Evolutionary conservation across 1,284 basidiomycete genomes (phyloP).

Genomic region (Chalciporus sp.): DNA sequence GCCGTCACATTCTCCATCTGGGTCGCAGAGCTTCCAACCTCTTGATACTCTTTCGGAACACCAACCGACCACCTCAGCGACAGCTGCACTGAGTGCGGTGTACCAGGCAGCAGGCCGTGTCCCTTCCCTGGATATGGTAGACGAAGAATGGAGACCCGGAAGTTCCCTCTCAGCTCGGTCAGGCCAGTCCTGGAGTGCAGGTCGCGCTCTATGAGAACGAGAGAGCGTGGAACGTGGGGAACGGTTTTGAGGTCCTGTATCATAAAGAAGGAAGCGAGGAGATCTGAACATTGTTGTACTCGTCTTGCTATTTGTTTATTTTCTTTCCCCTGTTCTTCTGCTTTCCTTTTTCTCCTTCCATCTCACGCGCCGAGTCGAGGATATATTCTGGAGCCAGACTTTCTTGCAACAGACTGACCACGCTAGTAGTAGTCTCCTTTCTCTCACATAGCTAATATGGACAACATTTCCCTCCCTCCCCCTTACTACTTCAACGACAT

Average conservation of each 20-base stretch:
- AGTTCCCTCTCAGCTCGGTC: slow-evolving; percentile 25
- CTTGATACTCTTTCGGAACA: neutral
- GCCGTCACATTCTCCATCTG: slow-evolving; percentile 18
- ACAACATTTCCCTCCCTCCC: neutral
- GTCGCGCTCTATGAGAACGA: slow-evolving; percentile 39
- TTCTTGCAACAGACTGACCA: neutral
- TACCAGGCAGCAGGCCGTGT: slow-evolving; percentile 3
- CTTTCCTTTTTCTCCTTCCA: neutral
- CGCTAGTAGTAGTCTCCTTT: neutral
- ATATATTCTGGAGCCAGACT: neutral
- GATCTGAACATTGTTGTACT: slow-evolving; percentile 14
- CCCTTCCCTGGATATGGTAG: slow-evolving; percentile 11
- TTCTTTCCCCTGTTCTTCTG: neutral
- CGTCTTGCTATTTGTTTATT: neutral
- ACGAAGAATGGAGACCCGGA: slow-evolving; percentile 32
- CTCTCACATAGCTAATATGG: neutral
- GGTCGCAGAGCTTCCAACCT: slow-evolving; percentile 18
- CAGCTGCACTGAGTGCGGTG: neutral
- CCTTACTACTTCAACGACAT: neutral
- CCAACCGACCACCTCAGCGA: neutral
- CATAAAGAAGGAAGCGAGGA: slow-evolving; percentile 4
- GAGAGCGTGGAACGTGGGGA: neutral
- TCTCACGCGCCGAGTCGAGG: neutral
- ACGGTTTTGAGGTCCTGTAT: slow-evolving; percentile 5
- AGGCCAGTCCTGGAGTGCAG: slow-evolving; percentile 45